These are phyloP conservation scores for Xylariaceae sp. DNA, from an alignment of 2,329 filamentous ascomycete species.

Conservation along the genomic window DNA sequence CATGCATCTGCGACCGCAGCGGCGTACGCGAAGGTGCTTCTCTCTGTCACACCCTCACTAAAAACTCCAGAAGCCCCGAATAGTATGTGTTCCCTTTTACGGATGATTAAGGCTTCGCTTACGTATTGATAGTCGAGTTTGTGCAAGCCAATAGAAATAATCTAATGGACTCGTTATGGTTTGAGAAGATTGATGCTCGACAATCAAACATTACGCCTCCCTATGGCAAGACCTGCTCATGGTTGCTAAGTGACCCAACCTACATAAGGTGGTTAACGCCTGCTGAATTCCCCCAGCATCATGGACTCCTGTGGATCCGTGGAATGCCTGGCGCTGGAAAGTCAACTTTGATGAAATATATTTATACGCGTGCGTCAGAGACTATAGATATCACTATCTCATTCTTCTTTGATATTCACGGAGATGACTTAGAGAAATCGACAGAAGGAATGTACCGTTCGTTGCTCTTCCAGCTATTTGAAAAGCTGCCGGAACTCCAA, in stretches of 20 bases:
- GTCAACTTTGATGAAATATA: slow-evolving; percentile 51
- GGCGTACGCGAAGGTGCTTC: slow-evolving; percentile 11
- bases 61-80: background rate
- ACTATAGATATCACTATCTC: slow-evolving; percentile 25
- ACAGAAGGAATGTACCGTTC: slow-evolving; percentile 57
- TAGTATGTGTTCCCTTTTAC: background rate
- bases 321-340: slow-evolving; percentile 51
- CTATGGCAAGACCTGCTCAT: slow-evolving; percentile 34
- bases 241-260: slow-evolving; percentile 31
- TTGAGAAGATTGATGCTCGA: slow-evolving; percentile 28
- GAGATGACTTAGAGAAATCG: slow-evolving; percentile 51
- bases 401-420: slow-evolving; percentile 58
- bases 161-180: slow-evolving; percentile 21
- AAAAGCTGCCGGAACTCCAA: slow-evolving; percentile 42
- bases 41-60: background rate
- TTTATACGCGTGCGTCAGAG: slow-evolving; percentile 27
- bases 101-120: background rate
- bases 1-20: slow-evolving; percentile 19
- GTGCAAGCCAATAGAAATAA: background rate
- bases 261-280: slow-evolving; percentile 44
- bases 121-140: too few species aligned
- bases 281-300: slow-evolving; percentile 33
- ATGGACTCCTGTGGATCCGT: slow-evolving; percentile 52
- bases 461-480: slow-evolving; percentile 53
- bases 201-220: slow-evolving; percentile 22